Conservation (phyloP, 208 protist genomes). For the Trypanosoma grayi region DNA sequence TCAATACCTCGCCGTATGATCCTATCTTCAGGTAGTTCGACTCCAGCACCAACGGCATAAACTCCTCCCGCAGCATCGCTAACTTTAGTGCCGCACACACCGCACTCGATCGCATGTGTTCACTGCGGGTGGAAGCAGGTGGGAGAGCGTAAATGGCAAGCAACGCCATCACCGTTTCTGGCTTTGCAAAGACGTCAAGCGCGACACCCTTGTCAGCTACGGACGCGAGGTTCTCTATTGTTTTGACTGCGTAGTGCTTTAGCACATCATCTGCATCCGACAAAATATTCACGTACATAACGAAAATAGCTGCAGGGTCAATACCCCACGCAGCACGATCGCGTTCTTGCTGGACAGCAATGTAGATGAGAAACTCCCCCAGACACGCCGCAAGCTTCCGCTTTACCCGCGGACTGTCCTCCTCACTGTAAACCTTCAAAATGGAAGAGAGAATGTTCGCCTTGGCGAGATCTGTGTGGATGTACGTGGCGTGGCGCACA, state of each 20-base stretch:
- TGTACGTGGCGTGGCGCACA: slow-evolving; percentile 85
- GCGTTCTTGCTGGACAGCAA: slow-evolving; percentile 68
- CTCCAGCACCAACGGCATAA: slow-evolving; percentile 58
- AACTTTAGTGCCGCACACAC: slow-evolving; percentile 80
- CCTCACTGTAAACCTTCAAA: slow-evolving; percentile 44
- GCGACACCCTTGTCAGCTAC: slow-evolving; percentile 49
- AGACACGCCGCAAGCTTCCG: slow-evolving; percentile 78
- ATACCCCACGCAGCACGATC: slow-evolving; percentile 67
- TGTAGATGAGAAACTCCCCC: slow-evolving; percentile 90
- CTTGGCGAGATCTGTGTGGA: slow-evolving; percentile 58
- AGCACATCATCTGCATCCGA: slow-evolving; percentile 72
- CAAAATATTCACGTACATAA: slow-evolving; percentile 54
- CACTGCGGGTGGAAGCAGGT: slow-evolving; percentile 40
- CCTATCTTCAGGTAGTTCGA: slow-evolving; percentile 41
- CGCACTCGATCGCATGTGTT: slow-evolving; percentile 83
- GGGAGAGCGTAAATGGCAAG: slow-evolving; percentile 60
- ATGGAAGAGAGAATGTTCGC: slow-evolving; percentile 62
- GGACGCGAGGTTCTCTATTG: slow-evolving; percentile 89
- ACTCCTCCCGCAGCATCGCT: slow-evolving; percentile 51
- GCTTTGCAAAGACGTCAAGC: slow-evolving; percentile 48
- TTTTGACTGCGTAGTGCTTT: slow-evolving; percentile 87
- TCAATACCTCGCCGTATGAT: slow-evolving; percentile 48
- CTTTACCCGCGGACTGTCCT: slow-evolving; percentile 60
- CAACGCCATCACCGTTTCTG: slow-evolving; percentile 54
- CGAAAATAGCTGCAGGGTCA: slow-evolving; percentile 28